Evolutionary conservation across 352 stramenopile genomes (phyloP), one percentile per base, ranked within the genome.

Genomic region (Pythium utonaiense): DNA sequence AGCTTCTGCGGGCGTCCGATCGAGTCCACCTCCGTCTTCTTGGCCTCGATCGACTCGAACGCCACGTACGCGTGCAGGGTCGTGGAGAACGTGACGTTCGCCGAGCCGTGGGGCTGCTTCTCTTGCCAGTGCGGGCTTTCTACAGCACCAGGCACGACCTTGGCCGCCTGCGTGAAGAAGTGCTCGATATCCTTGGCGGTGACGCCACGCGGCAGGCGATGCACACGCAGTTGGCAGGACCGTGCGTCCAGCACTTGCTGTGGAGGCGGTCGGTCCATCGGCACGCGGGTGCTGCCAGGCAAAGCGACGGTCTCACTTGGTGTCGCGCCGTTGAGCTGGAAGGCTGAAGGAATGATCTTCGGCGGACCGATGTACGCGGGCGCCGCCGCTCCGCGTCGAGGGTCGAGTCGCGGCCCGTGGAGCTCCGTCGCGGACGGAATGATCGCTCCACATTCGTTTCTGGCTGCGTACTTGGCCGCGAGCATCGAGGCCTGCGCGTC

Each of bases 401-500:
- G 14, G 2, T 62, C 51, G 16, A 48, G 33, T 4, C 63, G 63
- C 27, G 77, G 73, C 1, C 82, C 82, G 27, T 89, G 80, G 33
- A 90, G 70, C 59, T 90, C 83, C n/a, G 74, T 45, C 4, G 69
- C 34, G 13, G 81, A 90, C 25, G 79, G 80, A 58, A 93, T 92
- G 47, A 95, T 86, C 28, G 53, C 58, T 6, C 86, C 86, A 4
- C 66, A 71, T 22, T 66, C 45, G 57, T 93, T 73, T 28, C 74
- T 73, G 30, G 71, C 70, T 33, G 77, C 83, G 64, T 92, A 89
- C 66, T 92, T 93, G 63, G 86, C 86, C 12, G 84, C 82, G 28
- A 95, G 73, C 86, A 95, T 95, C 12, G 82, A 87, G 24, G 79
- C 84, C 67, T 95, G 86, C 4, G 86, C 84, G 70, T 95, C 84